phyloP scores from a whole-genome alignment of 2,329 filamentous ascomycete species.

The Botrytis pseudocinerea region DNA sequence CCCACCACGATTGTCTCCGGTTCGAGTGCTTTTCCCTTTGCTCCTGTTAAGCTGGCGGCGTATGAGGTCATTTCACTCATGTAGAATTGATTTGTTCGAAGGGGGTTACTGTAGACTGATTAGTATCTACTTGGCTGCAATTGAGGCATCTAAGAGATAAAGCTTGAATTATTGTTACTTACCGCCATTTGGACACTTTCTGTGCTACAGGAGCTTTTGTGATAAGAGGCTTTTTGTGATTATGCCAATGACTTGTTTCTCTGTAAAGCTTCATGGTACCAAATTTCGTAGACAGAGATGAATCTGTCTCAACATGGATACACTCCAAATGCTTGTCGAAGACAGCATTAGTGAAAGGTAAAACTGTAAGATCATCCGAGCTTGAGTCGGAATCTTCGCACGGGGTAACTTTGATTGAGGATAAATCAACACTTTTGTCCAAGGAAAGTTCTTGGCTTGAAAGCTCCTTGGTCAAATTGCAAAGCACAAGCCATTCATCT shows the following conservation, averaged over 20 bases:
- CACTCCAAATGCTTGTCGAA: constrained; percentile 49
- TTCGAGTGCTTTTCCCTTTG: constrained; percentile 60
- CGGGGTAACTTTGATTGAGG: constrained; percentile 26
- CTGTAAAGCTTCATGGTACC: constrained; percentile 45
- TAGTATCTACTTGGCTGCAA: not conserved
- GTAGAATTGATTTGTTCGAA: constrained; percentile 55
- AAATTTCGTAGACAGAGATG: constrained; percentile 32
- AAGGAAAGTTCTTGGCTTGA: constrained; percentile 40
- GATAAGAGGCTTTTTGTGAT: constrained; percentile 53
- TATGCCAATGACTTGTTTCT: constrained; percentile 63
- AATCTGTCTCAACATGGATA: constrained; percentile 44
- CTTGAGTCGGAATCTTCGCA: constrained; percentile 26
- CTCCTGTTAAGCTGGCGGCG: constrained; percentile 67
- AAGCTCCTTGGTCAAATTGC: constrained; percentile 38
- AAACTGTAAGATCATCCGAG: constrained; percentile 38
- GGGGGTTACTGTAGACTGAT: constrained; percentile 35
- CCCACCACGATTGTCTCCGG: constrained; percentile 62
- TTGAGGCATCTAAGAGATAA: not conserved
- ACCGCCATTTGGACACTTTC: constrained; percentile 44
- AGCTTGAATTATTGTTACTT: constrained; percentile 23
- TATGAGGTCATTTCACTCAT: constrained; percentile 69
- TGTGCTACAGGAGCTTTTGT: constrained; percentile 45
- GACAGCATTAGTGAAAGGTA: constrained; percentile 51
- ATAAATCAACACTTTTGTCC: constrained; percentile 32
- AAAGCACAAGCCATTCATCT: constrained; percentile 35